Percentiles rank a stretch among this genome's conserved stretches.
Evolutionary conservation across 495 filamentous ascomycete genomes (phyloP).

Genomic region (Tuber microsphaerosporum): DNA sequence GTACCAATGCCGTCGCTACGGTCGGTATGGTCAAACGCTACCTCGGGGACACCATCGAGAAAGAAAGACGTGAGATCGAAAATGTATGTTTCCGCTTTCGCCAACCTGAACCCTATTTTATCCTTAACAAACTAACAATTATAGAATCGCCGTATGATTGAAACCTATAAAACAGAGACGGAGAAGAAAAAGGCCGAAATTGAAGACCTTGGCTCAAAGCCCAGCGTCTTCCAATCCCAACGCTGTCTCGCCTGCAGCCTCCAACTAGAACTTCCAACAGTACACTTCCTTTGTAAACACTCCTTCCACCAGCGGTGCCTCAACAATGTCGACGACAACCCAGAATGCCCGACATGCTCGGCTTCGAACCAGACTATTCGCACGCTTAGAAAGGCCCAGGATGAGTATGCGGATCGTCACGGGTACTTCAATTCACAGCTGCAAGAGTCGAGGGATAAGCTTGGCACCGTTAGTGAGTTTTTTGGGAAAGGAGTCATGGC

Average conservation of each 20-base stretch:
- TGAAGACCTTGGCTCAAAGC: conserved; percentile 64
- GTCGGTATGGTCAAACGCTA: conserved; percentile 97
- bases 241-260: conserved; percentile 72
- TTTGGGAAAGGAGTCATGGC: conserved; percentile 90
- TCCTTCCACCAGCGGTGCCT: conserved; percentile 74
- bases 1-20: conserved; percentile 75
- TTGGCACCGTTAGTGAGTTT: conserved; percentile 84
- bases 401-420: conserved; percentile 80
- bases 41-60: conserved; percentile 76
- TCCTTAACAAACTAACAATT: conserved; percentile 19
- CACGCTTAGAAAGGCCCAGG: conserved; percentile 58
- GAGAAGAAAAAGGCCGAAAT: conserved; percentile 70
- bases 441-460: conserved; percentile 70
- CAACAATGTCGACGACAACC: conserved; percentile 53
- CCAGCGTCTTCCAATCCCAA: conserved; percentile 80
- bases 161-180: conserved; percentile 80
- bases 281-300: conserved; percentile 95
- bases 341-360: conserved; percentile 79
- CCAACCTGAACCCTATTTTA: not conserved
- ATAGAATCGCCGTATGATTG: conserved; percentile 72
- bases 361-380: conserved; percentile 75
- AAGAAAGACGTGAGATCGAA: conserved; percentile 77
- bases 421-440: conserved; percentile 81
- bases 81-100: conserved; percentile 45
- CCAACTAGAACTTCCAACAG: conserved; percentile 71